Evolutionary conservation across 1,139 yeast genomes (phyloP), one percentile per base, ranked within the genome.

Genomic region (Pichia sp.): DNA sequence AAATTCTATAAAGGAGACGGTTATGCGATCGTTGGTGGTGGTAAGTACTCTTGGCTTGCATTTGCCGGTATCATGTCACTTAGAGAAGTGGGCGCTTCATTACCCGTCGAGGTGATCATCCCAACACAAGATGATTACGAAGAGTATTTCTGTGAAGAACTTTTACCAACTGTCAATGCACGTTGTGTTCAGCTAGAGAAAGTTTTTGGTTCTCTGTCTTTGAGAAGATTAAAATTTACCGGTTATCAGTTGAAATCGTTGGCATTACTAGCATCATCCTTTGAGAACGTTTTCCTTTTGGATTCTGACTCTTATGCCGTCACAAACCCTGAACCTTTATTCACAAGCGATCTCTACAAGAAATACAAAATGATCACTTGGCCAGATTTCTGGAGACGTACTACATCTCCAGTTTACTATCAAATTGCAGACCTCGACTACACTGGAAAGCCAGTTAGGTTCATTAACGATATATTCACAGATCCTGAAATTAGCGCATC

Each of bases 341-440:
- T 62, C 37, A 44, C 34, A 13, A 46, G 55, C 5, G 44, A 50
- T 9, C 37, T 52, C 6, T 55, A 46, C 37, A 28, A 46, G 23
- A 41, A 49, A 13, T 47, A 44, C 33, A 47, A 49, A 18, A 53
- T 55, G 59, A 48, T 62, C 26, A 58, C 76, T 15, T 77, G 83
- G 83, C 83, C 83, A 10, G 83, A 77, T 52, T 77, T 70, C 51
- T 77, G 84, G 83, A 62, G 68, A 48, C 64, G 82, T 48, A 67
- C 79, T 1, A 72, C 74, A 1, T 70, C 76, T n/a, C 83, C 83
- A 3, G 54, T 56, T 27, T 77, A 63, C 46, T 77, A 74, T 49
- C 66, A 73, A 20, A 67, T 75, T 39, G 73, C 79, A 2, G 74
- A 68, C 8, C 47, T 45, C 23, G 39, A 44, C n/a, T 31, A 53